Evolutionary conservation across 495 filamentous ascomycete species (phyloP), one percentile per base, ranked within the genome.

Genomic region (Trichocladium antarcticum): DNA sequence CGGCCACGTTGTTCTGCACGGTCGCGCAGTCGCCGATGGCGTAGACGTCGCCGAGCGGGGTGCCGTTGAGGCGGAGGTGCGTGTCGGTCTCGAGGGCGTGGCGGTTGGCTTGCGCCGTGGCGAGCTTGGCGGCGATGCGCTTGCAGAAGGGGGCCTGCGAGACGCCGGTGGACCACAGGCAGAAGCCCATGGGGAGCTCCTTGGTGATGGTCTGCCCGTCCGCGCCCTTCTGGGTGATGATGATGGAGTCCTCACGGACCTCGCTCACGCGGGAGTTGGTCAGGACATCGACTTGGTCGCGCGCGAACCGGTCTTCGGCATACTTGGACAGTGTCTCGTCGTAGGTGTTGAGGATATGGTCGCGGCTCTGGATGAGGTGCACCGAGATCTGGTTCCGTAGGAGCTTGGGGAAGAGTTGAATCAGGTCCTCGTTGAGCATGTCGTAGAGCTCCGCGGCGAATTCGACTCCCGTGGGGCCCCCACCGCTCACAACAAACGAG

Each of bases 381-480:
- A 99, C 89, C 4, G 93, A 97, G 36, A 97, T 89, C 64, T 99
- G 89, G 57, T 96, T 96, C 37, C 93, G 78, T 21, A 99, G 71
- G 42, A 99, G 82, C 50, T 80, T 79, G 5, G 93, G 93, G 66
- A 94, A 99, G 49, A 81, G 77, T 39, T 75, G 70, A 36, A 81
- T 78, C 19, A 99, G 65, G 62, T 99, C 93, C 64, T 99, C 93
- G 58, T 99, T 99, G 27, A 99, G 73, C 62, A 99, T 75, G 67
- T 99, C 93, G 57, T 81, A 97, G 0, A 99, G 73, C 62, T 99
- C 93, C 2, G 93, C 92, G 2, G 93, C 93, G 59, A 99, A 99
- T 60, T 96, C 89, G 21, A 98, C 92, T 52, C 92, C 92, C 5
- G 93, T 99, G 31, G 93, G 93, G 1, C 93, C 93, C 54, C 93